Base-by-base conservation (phyloP, 805 yeast species). In the Lipomyces kockii region DNA sequence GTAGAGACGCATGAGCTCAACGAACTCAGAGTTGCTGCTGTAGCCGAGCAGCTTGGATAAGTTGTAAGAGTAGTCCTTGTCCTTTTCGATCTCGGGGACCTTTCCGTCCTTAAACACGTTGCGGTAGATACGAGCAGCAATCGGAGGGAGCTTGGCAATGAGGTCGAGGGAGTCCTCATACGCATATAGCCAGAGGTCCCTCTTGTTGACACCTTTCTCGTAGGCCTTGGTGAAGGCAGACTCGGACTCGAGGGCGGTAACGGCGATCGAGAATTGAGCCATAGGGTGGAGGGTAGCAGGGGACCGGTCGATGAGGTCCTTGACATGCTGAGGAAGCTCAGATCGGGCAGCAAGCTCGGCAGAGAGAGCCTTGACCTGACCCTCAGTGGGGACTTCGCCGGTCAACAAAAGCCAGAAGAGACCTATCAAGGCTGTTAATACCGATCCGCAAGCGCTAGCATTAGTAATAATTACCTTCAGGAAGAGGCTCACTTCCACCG, bases 231-330 rank as follows among this genome's bases (percentile, higher is more conserved):
- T 89, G 77, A 89, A 90, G 77, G 87, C 87, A 64, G 94, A 89
- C 82, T 90, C 95, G 69, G 88, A 83, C 83, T 90, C 94, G 77
- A 90, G 83, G 62, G 95, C 92, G 71, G 87, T 89, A 65, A 90
- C 85, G 58, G 94, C 96, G 79, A 90, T 89, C 72, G 92, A 87
- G 78, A 90, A 88, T 83, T 90, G 96, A 64, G 96, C 93, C 96
- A 90, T 90, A 81, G 96, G 95, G 81, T 90, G 95, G 76, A 90
- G 83, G 78, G 85, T 81, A 70, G 87, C 83, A 78, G 96, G 96
- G 73, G 89, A 84, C 76, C 86, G 84, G 83, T 89, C 92, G 73
- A 90, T 83, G 69, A 89, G 80, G 75, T 87, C 89, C 75, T 82
- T 84, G 72, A 90, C 94, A 78, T 90, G 93, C 77, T 87, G 87